Base-by-base conservation (phyloP, 208 protist genomes). In the Leishmania tarentolae region DNA sequence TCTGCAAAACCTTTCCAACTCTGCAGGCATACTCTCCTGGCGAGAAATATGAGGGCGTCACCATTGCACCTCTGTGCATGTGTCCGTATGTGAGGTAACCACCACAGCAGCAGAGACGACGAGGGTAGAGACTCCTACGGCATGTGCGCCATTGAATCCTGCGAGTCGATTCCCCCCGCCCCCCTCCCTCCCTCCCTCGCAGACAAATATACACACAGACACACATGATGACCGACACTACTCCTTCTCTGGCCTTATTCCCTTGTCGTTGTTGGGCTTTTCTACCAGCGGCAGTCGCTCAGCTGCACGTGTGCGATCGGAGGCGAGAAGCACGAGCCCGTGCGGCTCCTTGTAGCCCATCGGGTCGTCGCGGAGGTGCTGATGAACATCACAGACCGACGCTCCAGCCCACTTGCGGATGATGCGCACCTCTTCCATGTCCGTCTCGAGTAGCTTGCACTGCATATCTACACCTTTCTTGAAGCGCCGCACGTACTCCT, bases 351-450 rank as follows among this genome's bases (percentile, higher is more conserved):
- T 76, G 80, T 86, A 95, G 56, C 71, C 56, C 37, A 82, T 74
- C 9, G 90, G 84, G 61, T 87, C 86, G 35, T 85, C 86, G n/a
- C 93, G 90, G 1, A 96, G 89, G 37, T 87, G 84, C 53, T 82
- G 71, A 83, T 96, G 93, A 7, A 93, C 86, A 15, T 88, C 83
- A 80, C 93, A 96, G 13, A 94, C 77, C 35, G 85, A 73, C 28
- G 74, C 76, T 8, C 79, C 81, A 19, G 81, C 63, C 75, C 83
- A 83, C 78, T 88, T 85, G 61, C 83, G 82, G 37, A 91, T 88
- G 65, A 88, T 76, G 46, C 86, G 86, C 80, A 94, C 90, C 86
- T 96, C 93, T 28, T 90, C 83, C 70, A 92, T 90, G 82, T 96
- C 89, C 5, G 85, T 85, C 81, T 94, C 84, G 9, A 96, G 86